phyloP scores from a whole-genome alignment of 352 stramenopile genomes.

The Phytophthora fragariae region DNA sequence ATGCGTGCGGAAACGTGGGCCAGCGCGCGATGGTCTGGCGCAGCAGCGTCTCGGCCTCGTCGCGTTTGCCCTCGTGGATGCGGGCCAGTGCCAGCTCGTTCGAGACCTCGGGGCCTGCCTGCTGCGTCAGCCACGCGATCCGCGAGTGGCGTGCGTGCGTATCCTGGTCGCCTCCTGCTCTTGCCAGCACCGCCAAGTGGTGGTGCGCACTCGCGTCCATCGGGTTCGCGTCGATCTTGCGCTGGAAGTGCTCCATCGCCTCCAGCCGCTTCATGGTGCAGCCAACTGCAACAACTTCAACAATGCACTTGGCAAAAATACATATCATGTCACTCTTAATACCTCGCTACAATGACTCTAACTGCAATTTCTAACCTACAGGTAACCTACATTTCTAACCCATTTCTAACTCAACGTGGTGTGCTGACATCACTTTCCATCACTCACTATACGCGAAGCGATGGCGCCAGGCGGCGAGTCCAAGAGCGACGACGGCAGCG shows the following conservation, averaged over 20 bases:
- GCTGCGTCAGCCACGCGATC: conserved; percentile 69
- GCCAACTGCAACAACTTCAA: conserved; percentile 5
- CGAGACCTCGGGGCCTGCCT: conserved; percentile 58
- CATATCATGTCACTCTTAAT: too few species aligned
- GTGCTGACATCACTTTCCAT: not conserved
- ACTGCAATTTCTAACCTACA: too few species aligned
- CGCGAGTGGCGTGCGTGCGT: conserved; percentile 53
- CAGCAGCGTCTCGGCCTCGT: conserved; percentile 55
- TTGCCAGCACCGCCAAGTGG: conserved; percentile 64
- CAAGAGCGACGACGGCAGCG: conserved; percentile 43
- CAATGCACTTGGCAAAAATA: too few species aligned
- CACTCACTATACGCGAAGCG: not conserved
- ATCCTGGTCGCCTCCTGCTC: conserved; percentile 52
- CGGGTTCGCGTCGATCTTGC: conserved; percentile 60
- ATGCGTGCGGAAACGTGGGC: conserved; percentile 57
- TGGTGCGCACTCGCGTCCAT: conserved; percentile 67
- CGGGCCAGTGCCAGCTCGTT: conserved; percentile 71
- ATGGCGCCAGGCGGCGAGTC: conserved; percentile 32
- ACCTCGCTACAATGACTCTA: too few species aligned
- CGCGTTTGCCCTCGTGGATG: conserved; percentile 47
- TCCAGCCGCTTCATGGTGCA: conserved; percentile 53
- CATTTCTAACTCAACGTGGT: too few species aligned
- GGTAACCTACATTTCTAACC: too few species aligned
- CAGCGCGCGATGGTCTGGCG: conserved; percentile 50
- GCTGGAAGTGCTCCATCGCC: conserved; percentile 71